Evolutionary conservation across 108 stramenopile species (phyloP).

Genomic region (Cyclostephanos invisitatus): DNA sequence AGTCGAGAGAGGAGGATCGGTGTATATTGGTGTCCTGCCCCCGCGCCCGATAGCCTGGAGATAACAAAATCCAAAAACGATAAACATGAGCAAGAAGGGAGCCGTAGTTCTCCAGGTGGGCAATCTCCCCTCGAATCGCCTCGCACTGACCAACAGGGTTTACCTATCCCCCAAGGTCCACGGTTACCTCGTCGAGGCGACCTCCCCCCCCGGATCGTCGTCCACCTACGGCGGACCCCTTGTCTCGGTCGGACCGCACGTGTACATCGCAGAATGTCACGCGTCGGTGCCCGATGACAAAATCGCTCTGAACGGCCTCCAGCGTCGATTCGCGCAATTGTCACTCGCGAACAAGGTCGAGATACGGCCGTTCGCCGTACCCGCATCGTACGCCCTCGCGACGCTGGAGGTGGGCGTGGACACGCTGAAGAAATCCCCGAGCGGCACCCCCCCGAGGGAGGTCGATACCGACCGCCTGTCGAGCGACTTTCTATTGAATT

Average conservation of each 20-base stretch:
- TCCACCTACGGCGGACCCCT: conserved; percentile 43
- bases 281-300: conserved; percentile 61
- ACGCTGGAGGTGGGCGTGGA: conserved; percentile 72
- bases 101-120: conserved; percentile 63
- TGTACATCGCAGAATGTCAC: conserved; percentile 75
- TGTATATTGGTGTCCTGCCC: no score
- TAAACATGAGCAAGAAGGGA: conserved; percentile 20
- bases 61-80: no score
- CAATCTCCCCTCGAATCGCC: conserved; percentile 81
- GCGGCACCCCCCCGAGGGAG: conserved; percentile 51
- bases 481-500: conserved; percentile 59
- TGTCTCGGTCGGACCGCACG: conserved; percentile 66
- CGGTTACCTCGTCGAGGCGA: conserved; percentile 44
- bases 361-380: conserved; percentile 58
- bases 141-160: conserved; percentile 83
- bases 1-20: no score
- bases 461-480: conserved; percentile 85
- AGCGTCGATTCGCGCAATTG: conserved; percentile 73
- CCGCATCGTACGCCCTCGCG: conserved; percentile 64
- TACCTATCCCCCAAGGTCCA: conserved; percentile 70
- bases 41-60: no score
- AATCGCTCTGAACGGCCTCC: conserved; percentile 84
- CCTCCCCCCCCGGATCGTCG: conserved; percentile 35
- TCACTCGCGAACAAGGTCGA: conserved; percentile 58
- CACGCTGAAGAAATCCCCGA: conserved; percentile 68